Evolutionary conservation across 345 rosid species (phyloP), one percentile per base, ranked within the genome.

Genomic region (Nasturtium officinale): DNA sequence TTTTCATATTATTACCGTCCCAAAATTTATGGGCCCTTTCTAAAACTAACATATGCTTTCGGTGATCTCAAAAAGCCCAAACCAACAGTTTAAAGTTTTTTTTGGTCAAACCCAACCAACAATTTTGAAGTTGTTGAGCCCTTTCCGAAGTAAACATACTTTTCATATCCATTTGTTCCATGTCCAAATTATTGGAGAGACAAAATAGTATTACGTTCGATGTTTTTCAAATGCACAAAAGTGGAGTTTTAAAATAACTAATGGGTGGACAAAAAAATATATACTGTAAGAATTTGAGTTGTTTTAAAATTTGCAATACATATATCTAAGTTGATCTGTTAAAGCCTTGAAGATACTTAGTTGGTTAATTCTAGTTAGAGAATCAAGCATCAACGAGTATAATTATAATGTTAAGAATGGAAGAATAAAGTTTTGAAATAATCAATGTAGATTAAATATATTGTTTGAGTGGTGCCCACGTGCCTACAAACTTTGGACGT

Each of bases 31-130:
- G 58, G 57, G 45, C 57, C 58, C 12, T 29, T 47, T 16, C 17
- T 2, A 23, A 0, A 56, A 46, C 5, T 17, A 17, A 23, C 2
- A 11, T 16, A 64, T 47, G 17, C 1, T 63, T 47, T 46, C 9
- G 15, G 9, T 11, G 30, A 58, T 56, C 17, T 15, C 9, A 2
- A 46, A 3, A 70, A 46, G 48, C 74, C 58, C 66, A 69, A 43
- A 26, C 4, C 5, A 29, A 43, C 25, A 15, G 3, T 17, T 43
- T n/a, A n/a, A n/a, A n/a, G n/a, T n/a, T n/a, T n/a, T n/a, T n/a
- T n/a, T n/a, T n/a, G n/a, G n/a, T n/a, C n/a, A n/a, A n/a, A n/a
- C n/a, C n/a, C n/a, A n/a, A n/a, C n/a, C n/a, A n/a, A n/a, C n/a
- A n/a, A n/a, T n/a, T n/a, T n/a, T n/a, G n/a, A 23, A 23, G 25